A percentile compares a stretch with the other conserved stretches of the same genome.
phyloP scores from a whole-genome alignment of 164 flowering plant genomes.

The Piper betle region DNA sequence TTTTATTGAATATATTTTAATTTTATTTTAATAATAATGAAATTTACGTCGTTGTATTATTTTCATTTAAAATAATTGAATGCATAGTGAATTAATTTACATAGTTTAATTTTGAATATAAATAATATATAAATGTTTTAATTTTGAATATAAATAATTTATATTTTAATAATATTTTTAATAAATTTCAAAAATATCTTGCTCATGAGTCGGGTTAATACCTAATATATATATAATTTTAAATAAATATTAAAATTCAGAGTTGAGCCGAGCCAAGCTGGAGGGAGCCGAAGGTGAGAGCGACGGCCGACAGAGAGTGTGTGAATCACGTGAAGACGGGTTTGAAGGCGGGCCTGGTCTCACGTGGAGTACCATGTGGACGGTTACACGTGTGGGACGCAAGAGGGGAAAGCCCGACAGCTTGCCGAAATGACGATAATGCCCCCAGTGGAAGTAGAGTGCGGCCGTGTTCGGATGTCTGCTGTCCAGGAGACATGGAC shows the following conservation, averaged over 20 bases:
- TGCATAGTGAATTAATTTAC: too few relatives aligned
- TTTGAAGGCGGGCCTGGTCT: conserved; percentile 9
- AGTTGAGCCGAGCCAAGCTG: background rate
- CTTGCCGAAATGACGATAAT: background rate
- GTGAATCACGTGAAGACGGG: conserved; percentile 7
- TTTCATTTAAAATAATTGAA: too few relatives aligned
- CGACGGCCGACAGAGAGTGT: conserved; percentile 6
- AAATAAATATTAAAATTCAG: too few relatives aligned
- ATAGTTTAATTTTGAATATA: too few relatives aligned
- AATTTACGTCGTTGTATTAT: too few relatives aligned
- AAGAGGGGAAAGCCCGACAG: conserved; percentile 3
- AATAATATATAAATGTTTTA: too few relatives aligned
- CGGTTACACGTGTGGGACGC: conserved; percentile 31
- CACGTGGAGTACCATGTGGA: conserved; percentile 61
- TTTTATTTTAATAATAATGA: too few relatives aligned
- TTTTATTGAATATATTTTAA: too few relatives aligned
- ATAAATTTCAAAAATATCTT: too few relatives aligned
- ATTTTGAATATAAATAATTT: too few relatives aligned
- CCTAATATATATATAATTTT: background rate
- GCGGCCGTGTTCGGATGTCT: conserved; percentile 57
- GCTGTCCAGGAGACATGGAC: conserved; percentile 34
- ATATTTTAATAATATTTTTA: too few relatives aligned
- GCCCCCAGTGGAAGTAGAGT: background rate
- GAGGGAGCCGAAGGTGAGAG: background rate
- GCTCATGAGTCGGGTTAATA: too few relatives aligned